phyloP scores from a whole-genome alignment of 1,284 basidiomycete genomes.

The Exobasidium cylindrosporum region DNA sequence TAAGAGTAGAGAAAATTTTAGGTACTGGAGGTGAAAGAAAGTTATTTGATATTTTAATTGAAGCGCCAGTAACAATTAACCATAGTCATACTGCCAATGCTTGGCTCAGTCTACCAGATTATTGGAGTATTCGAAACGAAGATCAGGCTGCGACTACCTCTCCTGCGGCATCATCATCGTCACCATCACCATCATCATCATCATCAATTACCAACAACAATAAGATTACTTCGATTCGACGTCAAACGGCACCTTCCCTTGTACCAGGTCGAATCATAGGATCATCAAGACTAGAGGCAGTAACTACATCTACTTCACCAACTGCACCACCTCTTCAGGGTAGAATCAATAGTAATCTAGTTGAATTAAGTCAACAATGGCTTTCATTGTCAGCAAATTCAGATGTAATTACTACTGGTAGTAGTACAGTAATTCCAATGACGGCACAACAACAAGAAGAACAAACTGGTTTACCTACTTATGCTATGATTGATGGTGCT shows the following conservation, averaged over 20 bases:
- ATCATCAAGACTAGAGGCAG: not conserved
- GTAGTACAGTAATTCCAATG: not conserved
- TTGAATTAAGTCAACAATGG: conserved; percentile 1
- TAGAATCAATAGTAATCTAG: not conserved
- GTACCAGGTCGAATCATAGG: not conserved
- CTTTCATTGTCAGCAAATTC: conserved; percentile 9
- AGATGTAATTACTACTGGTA: not conserved
- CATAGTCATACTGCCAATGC: conserved; percentile 46
- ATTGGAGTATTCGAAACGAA: conserved; percentile 21
- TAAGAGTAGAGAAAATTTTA: conserved; percentile 69
- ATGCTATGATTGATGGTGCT: conserved; percentile 8
- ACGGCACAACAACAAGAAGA: not conserved
- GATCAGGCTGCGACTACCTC: not conserved
- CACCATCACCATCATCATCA: not conserved
- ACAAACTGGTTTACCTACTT: conserved; percentile 5
- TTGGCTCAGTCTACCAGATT: conserved; percentile 49
- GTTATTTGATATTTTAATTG: conserved; percentile 82
- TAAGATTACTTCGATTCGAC: not conserved
- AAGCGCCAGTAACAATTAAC: conserved; percentile 66
- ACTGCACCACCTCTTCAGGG: not conserved
- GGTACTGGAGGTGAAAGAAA: conserved; percentile 7
- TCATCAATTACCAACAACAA: not conserved
- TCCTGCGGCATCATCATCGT: not conserved
- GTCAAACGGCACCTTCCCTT: not conserved
- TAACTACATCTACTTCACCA: not conserved